Percentiles rank a stretch among this genome's conserved stretches.
phyloP scores from a whole-genome alignment of 192 early-diverging fungal species.

The Entrophospora sp. region DNA sequence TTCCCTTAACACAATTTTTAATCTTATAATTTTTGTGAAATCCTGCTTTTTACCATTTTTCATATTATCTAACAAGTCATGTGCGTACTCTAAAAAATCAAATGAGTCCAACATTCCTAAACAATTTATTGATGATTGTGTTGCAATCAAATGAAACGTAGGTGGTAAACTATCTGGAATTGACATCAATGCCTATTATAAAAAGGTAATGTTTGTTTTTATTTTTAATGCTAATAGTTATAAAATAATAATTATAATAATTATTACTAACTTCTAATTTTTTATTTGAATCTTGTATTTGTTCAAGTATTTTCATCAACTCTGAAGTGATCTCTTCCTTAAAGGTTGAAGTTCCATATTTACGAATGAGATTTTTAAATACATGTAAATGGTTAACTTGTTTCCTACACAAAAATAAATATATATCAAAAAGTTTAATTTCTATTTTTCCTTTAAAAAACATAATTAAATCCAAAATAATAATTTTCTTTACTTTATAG shows the following conservation, averaged over 20 bases:
- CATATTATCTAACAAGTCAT: background rate
- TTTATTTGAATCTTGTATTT: background rate
- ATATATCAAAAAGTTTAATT: background rate
- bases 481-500: background rate
- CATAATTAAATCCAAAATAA: background rate
- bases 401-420: background rate
- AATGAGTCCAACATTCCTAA: background rate
- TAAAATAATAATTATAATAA: background rate
- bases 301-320: background rate
- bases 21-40: background rate
- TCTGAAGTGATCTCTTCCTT: background rate
- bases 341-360: background rate
- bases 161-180: background rate
- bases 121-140: background rate
- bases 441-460: background rate
- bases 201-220: too few species aligned
- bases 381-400: background rate
- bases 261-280: background rate
- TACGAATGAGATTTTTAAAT: background rate
- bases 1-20: background rate
- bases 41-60: background rate
- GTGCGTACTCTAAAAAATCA: background rate
- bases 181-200: background rate
- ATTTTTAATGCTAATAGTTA: background rate
- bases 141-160: background rate